Evolutionary conservation across 1,284 basidiomycete species (phyloP), one percentile per base, ranked within the genome.

Genomic region (Ustilago shanxiensis): DNA sequence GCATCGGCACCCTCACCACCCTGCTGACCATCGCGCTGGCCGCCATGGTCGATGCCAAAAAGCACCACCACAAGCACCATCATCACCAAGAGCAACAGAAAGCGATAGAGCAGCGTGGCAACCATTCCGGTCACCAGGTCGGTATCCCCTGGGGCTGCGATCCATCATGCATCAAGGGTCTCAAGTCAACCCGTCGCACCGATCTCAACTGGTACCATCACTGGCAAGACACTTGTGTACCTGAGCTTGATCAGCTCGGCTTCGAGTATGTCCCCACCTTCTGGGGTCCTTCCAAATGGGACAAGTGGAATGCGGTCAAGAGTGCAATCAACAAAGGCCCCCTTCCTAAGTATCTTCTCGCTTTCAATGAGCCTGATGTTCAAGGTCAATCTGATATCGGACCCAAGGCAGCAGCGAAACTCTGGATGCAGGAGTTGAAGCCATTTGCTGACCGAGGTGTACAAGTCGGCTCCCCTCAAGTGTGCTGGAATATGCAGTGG

Each of bases 401-500:
- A 0, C 82, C 82, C 7, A 29, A 73, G n/a, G 63, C 65, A 5
- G 84, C 84, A 0, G 84, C 81, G 2, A 51, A 52, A 24, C 45
- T 75, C 29, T 85, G 74, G 61, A 80, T 82, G 69, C 41, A 78
- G n/a, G 80, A 84, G 61, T 55, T 85, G 16, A 61, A 76, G 49
- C 83, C 82, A 11, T 82, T 63, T 35, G 82, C 81, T 16, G 60
- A 77, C 29, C 62, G 72, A 57, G 84, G 83, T 2, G 73, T 82
- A 24, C 59, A 81, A 35, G 77, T 85, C n/a, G 72, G 72, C 24
- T 62, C 76, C 9, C 83, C 84, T 0, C 83, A 85, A 64, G 72
- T 85, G 22, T 84, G 82, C 56, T 85, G 70, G 60, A 72, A 85
- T 69, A 47, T 82, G 67, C 70, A 79, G n/a, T 84, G 81, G 83